A percentile compares a stretch with the other conserved stretches of the same genome.
Evolutionary conservation across 495 filamentous ascomycete genomes (phyloP).

Genomic region (Aspergillus egyptiacus): DNA sequence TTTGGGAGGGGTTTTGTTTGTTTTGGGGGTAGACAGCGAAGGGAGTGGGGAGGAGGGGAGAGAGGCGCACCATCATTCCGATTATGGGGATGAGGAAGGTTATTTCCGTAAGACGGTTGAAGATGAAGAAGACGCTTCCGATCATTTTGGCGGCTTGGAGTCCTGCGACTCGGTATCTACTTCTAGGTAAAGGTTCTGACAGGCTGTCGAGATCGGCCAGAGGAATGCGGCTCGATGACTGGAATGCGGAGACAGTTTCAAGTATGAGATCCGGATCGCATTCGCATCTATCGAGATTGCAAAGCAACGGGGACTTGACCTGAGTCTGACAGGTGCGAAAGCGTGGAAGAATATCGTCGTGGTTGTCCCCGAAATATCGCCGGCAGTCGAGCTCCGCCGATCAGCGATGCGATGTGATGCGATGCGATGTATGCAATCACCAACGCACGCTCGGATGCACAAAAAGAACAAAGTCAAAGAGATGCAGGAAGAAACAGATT

Average conservation of each 20-base stretch:
- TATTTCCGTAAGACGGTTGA: slow-evolving; percentile 77
- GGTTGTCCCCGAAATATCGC: not conserved
- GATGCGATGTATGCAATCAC: not conserved
- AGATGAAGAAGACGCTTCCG: slow-evolving; percentile 74
- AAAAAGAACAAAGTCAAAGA: not conserved
- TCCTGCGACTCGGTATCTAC: not conserved
- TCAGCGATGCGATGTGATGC: not conserved
- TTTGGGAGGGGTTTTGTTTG: slow-evolving; percentile 13
- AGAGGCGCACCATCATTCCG: slow-evolving; percentile 67
- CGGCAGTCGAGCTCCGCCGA: not conserved
- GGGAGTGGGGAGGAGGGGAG: not conserved
- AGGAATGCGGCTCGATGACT: not conserved
- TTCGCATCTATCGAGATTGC: not conserved
- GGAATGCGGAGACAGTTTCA: not conserved
- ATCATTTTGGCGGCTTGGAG: slow-evolving; percentile 51
- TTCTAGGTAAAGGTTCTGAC: too few relatives aligned
- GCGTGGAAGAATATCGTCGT: too few relatives aligned
- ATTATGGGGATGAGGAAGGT: slow-evolving; percentile 80
- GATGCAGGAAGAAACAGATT: slow-evolving; percentile 9
- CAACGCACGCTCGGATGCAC: slow-evolving; percentile 11
- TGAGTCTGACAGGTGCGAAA: not conserved
- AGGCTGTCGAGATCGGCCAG: not conserved
- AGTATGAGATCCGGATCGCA: not conserved
- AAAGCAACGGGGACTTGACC: not conserved
- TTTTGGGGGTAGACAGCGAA: not conserved